These are phyloP conservation scores for Lasiosphaeria ovina DNA, from an alignment of 495 filamentous ascomycete species.

Conservation along the genomic window DNA sequence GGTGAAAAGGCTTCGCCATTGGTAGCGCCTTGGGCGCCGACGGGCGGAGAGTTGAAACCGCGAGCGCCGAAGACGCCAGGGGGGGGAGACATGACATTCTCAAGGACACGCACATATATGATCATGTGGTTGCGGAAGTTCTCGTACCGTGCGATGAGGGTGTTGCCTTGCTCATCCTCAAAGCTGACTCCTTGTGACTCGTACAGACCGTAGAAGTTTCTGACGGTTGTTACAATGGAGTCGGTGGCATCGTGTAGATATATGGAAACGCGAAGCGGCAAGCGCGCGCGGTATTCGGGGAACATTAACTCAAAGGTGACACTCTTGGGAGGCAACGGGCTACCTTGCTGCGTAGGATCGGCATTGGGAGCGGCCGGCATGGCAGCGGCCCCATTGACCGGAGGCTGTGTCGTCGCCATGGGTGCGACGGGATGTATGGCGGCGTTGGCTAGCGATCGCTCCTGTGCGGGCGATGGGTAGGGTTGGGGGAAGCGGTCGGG, in stretches of 20 bases:
- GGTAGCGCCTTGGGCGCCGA: conserved; percentile 27
- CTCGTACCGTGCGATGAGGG: conserved; percentile 90
- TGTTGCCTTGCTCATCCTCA: conserved; percentile 81
- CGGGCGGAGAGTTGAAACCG: conserved; percentile 36
- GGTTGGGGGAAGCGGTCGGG: not conserved
- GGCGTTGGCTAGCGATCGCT: conserved; percentile 5
- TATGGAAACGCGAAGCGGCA: conserved; percentile 90
- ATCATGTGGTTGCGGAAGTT: conserved; percentile 88
- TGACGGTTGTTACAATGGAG: conserved; percentile 92
- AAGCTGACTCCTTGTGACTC: conserved; percentile 81
- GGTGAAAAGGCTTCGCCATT: conserved; percentile 45
- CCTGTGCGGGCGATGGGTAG: conserved; percentile 14
- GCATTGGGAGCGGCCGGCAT: conserved; percentile 8
- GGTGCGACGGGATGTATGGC: conserved; percentile 3
- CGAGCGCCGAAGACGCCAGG: conserved; percentile 33
- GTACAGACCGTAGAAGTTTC: conserved; percentile 95
- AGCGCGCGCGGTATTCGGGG: conserved; percentile 68
- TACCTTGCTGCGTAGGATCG: conserved; percentile 28
- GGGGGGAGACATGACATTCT: conserved; percentile 55
- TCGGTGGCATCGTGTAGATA: conserved; percentile 92
- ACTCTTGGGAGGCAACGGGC: conserved; percentile 63
- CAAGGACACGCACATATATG: conserved; percentile 84
- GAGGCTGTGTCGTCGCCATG: conserved; percentile 20
- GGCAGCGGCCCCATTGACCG: conserved; percentile 13
- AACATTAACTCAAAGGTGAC: conserved; percentile 84